Percentiles rank a stretch among this genome's conserved stretches.
Evolutionary conservation across 768 basidiomycete species (phyloP).

Genomic region (Mycena pura): DNA sequence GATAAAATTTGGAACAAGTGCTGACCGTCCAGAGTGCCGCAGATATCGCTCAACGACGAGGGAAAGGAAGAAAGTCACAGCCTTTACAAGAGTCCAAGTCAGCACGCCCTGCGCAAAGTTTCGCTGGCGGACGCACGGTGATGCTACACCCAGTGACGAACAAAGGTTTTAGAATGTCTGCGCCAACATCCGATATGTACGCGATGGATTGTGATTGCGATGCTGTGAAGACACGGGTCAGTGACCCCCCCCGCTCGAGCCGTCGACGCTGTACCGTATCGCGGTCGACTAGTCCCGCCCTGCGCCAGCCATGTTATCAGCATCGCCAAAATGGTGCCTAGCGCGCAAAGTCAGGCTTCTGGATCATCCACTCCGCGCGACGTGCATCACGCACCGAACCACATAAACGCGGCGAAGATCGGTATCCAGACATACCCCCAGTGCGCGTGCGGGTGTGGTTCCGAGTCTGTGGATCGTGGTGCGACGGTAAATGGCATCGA

Average conservation of each 20-base stretch:
- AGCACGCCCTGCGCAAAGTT: too few species aligned
- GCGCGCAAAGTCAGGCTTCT: neutral
- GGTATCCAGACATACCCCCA: conserved; percentile 75
- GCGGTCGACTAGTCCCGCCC: conserved; percentile 56
- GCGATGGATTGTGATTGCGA: conserved; percentile 63
- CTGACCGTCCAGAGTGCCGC: conserved; percentile 65
- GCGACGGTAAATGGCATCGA: conserved; percentile 35
- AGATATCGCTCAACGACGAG: conserved; percentile 68
- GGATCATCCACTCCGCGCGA: neutral
- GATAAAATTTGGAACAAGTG: conserved; percentile 24
- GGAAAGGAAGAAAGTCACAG: conserved; percentile 63
- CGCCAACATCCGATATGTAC: conserved; percentile 85
- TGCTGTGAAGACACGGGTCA: conserved; percentile 39
- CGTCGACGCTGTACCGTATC: conserved; percentile 42
- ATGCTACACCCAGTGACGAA: conserved; percentile 72
- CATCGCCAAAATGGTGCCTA: conserved; percentile 70
- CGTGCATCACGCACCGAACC: conserved; percentile 62
- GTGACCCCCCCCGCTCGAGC: neutral
- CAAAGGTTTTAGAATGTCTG: conserved; percentile 74
- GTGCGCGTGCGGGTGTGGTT: conserved; percentile 46
- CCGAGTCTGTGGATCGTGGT: conserved; percentile 30
- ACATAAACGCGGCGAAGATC: conserved; percentile 61
- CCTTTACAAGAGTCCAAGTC: conserved; percentile 27
- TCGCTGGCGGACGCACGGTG: conserved; percentile 48
- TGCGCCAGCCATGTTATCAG: conserved; percentile 71